Percentiles rank a stretch among this genome's conserved stretches.
Conservation (phyloP, 768 basidiomycete species). For the Tulasnella calospora region DNA sequence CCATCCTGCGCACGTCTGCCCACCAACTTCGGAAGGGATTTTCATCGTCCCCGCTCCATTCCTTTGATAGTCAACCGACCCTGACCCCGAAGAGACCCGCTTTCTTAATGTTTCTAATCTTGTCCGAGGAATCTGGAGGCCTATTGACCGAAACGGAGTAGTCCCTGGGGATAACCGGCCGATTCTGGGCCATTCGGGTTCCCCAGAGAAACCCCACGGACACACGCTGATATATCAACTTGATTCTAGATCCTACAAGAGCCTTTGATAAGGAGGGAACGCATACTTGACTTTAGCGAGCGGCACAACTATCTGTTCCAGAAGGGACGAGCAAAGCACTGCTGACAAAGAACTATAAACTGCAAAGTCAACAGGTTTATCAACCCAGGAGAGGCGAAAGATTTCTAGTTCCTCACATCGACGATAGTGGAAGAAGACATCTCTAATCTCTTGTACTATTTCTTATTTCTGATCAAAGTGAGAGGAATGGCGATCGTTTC, state of each 20-base stretch:
- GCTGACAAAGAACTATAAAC: conserved; percentile 23
- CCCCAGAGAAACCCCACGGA: too few species aligned
- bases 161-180: too few species aligned
- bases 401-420: conserved; percentile 56
- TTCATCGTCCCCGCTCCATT: too few species aligned
- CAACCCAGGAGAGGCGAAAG: background rate
- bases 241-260: background rate
- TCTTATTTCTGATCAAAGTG: conserved; percentile 18
- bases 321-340: background rate
- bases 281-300: background rate
- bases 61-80: too few species aligned
- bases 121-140: too few species aligned
- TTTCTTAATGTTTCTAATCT: too few species aligned
- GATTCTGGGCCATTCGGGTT: too few species aligned
- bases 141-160: too few species aligned
- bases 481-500: background rate
- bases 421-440: conserved; percentile 96
- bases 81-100: too few species aligned
- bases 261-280: background rate
- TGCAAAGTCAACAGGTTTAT: conserved; percentile 12
- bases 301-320: background rate
- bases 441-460: conserved; percentile 34
- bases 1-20: background rate
- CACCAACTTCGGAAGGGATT: too few species aligned
- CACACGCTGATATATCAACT: too few species aligned